Conservation (phyloP, 371 early-diverging fungal species). For the Umbelopsis sp. region DNA sequence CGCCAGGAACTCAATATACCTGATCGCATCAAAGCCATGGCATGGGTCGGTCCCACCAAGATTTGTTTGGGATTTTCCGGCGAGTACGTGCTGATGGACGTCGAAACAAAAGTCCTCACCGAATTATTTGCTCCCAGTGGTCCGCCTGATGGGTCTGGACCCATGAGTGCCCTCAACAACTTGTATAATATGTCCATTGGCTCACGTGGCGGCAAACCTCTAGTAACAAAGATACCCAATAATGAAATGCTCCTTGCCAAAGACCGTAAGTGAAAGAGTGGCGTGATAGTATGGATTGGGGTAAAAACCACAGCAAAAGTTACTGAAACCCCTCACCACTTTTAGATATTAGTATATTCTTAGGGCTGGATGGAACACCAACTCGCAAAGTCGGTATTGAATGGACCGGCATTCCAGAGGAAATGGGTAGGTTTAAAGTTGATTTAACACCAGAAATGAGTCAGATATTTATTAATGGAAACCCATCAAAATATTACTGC, state of each 20-base stretch:
- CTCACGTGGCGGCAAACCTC: conserved; percentile 64
- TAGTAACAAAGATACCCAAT: conserved; percentile 71
- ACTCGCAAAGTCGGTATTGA: conserved; percentile 72
- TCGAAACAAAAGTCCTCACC: conserved; percentile 59
- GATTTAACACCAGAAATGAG: too few species aligned
- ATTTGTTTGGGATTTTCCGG: conserved; percentile 70
- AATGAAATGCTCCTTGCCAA: conserved; percentile 75
- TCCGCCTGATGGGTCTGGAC: conserved; percentile 37
- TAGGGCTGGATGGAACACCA: conserved; percentile 69
- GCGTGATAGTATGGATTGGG: too few species aligned
- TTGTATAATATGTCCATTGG: conserved; percentile 63
- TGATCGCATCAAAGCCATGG: conserved; percentile 70
- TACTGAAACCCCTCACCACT: too few species aligned
- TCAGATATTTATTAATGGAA: too few species aligned
- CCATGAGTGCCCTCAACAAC: conserved; percentile 50
- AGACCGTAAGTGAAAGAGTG: conserved; percentile 54
- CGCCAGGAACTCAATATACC: conserved; percentile 62
- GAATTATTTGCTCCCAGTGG: conserved; percentile 52
- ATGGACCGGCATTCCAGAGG: conserved; percentile 77
- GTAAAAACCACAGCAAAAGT: neutral
- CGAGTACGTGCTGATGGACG: conserved; percentile 71
- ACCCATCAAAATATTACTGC: too few species aligned
- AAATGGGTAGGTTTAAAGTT: conserved; percentile 44
- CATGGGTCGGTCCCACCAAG: conserved; percentile 70
- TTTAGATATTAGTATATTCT: conserved; percentile 70